Conservation (phyloP, 2,329 filamentous ascomycete species). For the Talaromyces sp. region DNA sequence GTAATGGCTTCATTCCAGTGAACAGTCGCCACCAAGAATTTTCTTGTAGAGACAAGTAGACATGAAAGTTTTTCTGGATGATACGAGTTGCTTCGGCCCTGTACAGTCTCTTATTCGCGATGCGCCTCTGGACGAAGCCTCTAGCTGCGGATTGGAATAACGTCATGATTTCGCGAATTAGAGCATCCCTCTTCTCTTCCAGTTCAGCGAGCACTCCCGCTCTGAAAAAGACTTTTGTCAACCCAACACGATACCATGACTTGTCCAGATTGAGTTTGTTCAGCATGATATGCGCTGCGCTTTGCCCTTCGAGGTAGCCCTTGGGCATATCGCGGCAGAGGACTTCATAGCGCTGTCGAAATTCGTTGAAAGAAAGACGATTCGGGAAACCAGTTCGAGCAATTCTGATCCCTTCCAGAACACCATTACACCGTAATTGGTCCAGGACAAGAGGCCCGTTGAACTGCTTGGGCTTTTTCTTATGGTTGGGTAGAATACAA, state of each 20-base stretch:
- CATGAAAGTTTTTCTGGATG: slow-evolving; percentile 88
- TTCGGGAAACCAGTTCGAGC: slow-evolving; percentile 97
- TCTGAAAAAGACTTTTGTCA: slow-evolving; percentile 97
- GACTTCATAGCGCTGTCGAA: slow-evolving; percentile 92
- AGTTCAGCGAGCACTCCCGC: slow-evolving; percentile 93
- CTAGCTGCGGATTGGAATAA: slow-evolving; percentile 88
- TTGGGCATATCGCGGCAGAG: slow-evolving; percentile 84
- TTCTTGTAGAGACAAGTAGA: slow-evolving; percentile 82
- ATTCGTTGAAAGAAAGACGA: slow-evolving; percentile 84
- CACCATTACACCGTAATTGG: slow-evolving; percentile 97
- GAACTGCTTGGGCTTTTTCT: slow-evolving; percentile 91
- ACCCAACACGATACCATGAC: slow-evolving; percentile 82
- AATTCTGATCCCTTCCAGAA: slow-evolving; percentile 96
- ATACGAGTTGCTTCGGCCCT: slow-evolving; percentile 91
- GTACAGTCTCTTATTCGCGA: slow-evolving; percentile 89
- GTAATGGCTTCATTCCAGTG: slow-evolving; percentile 87
- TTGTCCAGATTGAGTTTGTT: slow-evolving; percentile 82
- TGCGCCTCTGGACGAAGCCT: slow-evolving; percentile 81
- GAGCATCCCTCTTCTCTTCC: slow-evolving; percentile 87
- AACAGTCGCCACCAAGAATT: slow-evolving; percentile 98
- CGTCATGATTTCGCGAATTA: slow-evolving; percentile 92
- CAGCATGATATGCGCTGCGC: slow-evolving; percentile 78
- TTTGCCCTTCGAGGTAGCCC: slow-evolving; percentile 86
- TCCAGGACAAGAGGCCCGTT: slow-evolving; percentile 89
- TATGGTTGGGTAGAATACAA: slow-evolving; percentile 96